Evolutionary conservation across 352 stramenopile species (phyloP), one percentile per base, ranked within the genome.

Genomic region (Phytophthora kernoviae): DNA sequence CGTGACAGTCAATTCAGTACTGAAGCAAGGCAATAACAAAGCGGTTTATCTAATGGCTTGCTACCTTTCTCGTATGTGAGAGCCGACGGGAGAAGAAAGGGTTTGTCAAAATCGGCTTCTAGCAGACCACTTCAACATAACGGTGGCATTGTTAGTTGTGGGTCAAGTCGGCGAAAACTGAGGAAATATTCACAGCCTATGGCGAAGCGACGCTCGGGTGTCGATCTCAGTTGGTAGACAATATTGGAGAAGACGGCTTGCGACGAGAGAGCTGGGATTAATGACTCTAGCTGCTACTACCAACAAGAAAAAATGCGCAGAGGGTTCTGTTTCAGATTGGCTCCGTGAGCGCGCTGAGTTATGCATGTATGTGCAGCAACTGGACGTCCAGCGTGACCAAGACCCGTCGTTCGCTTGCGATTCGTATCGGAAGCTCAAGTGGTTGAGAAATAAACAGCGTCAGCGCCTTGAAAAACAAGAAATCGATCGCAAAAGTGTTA

Each of bases 381-480:
- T 70, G 14, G 59, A 80, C 33, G 60, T 62, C n/a, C 32, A 67
- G 27, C 54, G 41, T 17, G 37, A 37, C 15, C 47, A 66, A 42
- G 43, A 67, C 8, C 39, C 58, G 14, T 33, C 20, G 9, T 51
- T 49, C 11, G 27, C 46, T 22, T 70, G 56, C 18, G 75, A 83
- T 20, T 90, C 80, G 4, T 81, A 73, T 39, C 68, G 68, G 26
- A 90, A 86, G 48, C 41, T 57, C 7, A 63, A 69, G 30, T 87
- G 75, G 75, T 66, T 71, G 27, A 69, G 58, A 15, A 57, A 61
- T 5, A 78, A 73, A 8, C 65, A 80, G n/a, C 48, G 44, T 15
- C 65, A 56, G 45, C 47, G 65, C n/a, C 33, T 62, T 2, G 58
- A 54, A 32, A 43, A 58, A n/a, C 55, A 69, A 17, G 33, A 58